Conservation (phyloP, 768 basidiomycete species). For the Mrakia hoshinonis region DNA sequence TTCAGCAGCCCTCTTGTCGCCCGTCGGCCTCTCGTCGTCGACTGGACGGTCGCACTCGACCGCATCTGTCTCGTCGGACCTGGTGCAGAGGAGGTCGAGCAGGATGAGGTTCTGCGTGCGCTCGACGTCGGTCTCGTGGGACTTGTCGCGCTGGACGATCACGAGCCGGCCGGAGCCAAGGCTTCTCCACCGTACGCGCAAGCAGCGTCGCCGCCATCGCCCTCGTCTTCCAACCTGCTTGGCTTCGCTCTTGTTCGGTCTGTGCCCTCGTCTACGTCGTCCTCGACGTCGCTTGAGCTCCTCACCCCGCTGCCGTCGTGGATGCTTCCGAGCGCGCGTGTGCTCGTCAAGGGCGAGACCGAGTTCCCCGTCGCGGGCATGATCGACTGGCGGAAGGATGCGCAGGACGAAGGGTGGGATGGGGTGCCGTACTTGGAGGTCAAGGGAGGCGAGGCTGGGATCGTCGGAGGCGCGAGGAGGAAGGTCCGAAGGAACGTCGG, state of each 20-base stretch:
- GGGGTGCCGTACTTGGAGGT: slow-evolving; percentile 60
- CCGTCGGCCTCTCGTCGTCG: slow-evolving; percentile 62
- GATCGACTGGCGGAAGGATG: slow-evolving; percentile 56
- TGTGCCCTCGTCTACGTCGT: slow-evolving; percentile 37
- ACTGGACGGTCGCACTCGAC: slow-evolving; percentile 52
- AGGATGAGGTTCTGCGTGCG: slow-evolving; percentile 58
- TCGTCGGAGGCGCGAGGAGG: slow-evolving; percentile 62
- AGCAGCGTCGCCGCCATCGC: slow-evolving; percentile 50
- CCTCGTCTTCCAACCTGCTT: slow-evolving; percentile 55
- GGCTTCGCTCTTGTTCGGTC: slow-evolving; percentile 71
- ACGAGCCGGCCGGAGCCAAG: slow-evolving; percentile 18
- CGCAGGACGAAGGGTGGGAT: slow-evolving; percentile 47
- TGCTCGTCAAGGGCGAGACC: slow-evolving; percentile 73
- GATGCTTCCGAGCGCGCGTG: slow-evolving; percentile 41
- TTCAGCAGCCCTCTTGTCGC: slow-evolving; percentile 60
- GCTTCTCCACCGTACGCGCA: slow-evolving; percentile 52
- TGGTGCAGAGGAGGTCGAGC: slow-evolving; percentile 68
- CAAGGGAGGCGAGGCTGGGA: slow-evolving; percentile 57
- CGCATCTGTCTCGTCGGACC: slow-evolving; percentile 60
- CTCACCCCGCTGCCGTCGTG: slow-evolving; percentile 62
- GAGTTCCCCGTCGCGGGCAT: slow-evolving; percentile 81
- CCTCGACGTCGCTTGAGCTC: slow-evolving; percentile 51
- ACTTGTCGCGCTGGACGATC: slow-evolving; percentile 46
- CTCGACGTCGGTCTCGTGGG: slow-evolving; percentile 75
- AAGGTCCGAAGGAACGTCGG: slow-evolving; percentile 77